A percentile compares a stretch with the other conserved stretches of the same genome.
phyloP scores from a whole-genome alignment of 352 stramenopile species.

The Pythium scleroteichum region DNA sequence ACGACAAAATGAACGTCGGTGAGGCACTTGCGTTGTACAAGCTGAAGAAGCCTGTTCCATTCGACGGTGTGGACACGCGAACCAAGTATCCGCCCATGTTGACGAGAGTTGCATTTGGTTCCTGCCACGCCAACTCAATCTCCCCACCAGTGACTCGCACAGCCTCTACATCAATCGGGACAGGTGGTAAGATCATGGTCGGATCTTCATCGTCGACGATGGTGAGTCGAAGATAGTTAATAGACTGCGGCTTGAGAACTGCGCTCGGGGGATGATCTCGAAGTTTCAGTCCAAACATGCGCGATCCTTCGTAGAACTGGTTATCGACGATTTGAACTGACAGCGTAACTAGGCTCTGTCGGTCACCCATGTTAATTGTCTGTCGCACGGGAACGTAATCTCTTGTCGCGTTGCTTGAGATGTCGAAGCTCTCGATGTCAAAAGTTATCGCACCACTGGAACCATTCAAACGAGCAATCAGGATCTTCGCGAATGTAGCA shows the following conservation, averaged over 20 bases:
- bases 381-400: conserved; percentile 41
- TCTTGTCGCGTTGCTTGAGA: conserved; percentile 25
- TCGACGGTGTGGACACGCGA: conserved; percentile 26
- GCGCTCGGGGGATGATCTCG: conserved; percentile 1
- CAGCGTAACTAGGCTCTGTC: conserved; percentile 36
- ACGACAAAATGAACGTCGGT: conserved; percentile 40
- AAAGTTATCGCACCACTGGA: conserved; percentile 39
- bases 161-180: conserved; percentile 14
- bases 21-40: conserved; percentile 40
- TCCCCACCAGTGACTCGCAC: conserved; percentile 45
- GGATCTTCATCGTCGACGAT: conserved; percentile 56
- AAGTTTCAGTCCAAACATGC: conserved; percentile 47
- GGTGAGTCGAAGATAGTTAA: conserved; percentile 35
- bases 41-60: conserved; percentile 26
- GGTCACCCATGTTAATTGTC: conserved; percentile 33
- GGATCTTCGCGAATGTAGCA: conserved; percentile 35
- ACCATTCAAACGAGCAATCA: conserved; percentile 55
- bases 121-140: conserved; percentile 41
- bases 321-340: conserved; percentile 56
- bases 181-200: conserved; percentile 28
- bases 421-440: conserved; percentile 52
- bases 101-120: neutral
- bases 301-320: conserved; percentile 33
- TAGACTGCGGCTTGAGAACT: neutral
- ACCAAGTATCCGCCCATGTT: conserved; percentile 38